Percentiles rank a stretch among this genome's conserved stretches.
phyloP scores from a whole-genome alignment of 345 rosid genomes.

The Salix viminalis region DNA sequence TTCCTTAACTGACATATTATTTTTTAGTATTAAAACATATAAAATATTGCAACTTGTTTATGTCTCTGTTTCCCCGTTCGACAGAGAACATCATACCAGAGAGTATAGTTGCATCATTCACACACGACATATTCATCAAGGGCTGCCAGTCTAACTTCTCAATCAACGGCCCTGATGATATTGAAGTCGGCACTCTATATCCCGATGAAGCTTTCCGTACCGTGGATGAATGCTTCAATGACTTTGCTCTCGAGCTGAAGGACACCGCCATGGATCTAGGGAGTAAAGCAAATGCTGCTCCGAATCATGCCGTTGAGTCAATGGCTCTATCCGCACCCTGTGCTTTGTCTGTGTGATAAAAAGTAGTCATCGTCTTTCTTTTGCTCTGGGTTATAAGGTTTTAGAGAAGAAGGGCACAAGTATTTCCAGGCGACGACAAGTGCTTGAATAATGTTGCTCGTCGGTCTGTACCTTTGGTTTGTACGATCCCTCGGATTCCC shows the following conservation, averaged over 20 bases:
- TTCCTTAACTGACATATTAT: neutral
- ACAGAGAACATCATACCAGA: constrained; percentile 55
- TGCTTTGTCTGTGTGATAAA: neutral
- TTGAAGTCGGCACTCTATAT: constrained; percentile 43
- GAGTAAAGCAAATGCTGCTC: constrained; percentile 10
- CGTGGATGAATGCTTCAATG: constrained; percentile 52
- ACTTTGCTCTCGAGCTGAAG: constrained; percentile 30
- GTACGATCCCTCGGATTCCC: neutral
- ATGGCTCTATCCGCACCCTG: constrained; percentile 29
- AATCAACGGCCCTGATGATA: constrained; percentile 33
- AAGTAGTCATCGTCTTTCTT: neutral
- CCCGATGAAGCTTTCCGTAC: constrained; percentile 44
- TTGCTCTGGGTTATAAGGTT: neutral
- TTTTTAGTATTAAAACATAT: neutral
- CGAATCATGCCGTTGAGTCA: constrained; percentile 25
- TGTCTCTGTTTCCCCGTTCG: neutral
- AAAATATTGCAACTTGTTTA: neutral
- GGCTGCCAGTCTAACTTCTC: constrained; percentile 58
- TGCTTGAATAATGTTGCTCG: neutral
- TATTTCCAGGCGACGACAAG: neutral
- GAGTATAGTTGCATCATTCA: constrained; percentile 65
- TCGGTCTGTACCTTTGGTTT: neutral
- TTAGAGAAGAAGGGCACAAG: neutral
- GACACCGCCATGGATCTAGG: neutral
- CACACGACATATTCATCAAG: constrained; percentile 67